Percentiles rank a stretch among this genome's conserved stretches.
These are phyloP conservation scores for Alternaria sp. DNA, from an alignment of 2,329 filamentous ascomycete genomes.

Conservation along the genomic window DNA sequence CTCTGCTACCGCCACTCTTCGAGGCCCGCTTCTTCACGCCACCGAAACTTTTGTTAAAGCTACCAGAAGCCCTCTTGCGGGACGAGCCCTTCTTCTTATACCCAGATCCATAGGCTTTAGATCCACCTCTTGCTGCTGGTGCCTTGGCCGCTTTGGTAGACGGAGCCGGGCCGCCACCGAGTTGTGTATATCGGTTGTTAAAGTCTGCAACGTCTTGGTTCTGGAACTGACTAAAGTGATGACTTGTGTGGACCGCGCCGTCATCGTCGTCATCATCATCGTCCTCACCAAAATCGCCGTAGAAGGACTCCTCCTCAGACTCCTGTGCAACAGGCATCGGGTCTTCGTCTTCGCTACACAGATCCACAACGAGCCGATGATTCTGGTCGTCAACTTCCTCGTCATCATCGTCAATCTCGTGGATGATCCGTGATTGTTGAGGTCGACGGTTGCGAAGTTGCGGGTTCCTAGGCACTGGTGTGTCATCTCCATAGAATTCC, in stretches of 20 bases:
- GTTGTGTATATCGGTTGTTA: conserved; percentile 37
- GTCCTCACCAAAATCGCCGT: conserved; percentile 33
- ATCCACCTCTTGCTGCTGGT: conserved; percentile 21
- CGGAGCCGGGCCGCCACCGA: conserved; percentile 21
- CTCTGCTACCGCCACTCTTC: conserved; percentile 21
- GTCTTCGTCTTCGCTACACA: conserved; percentile 49
- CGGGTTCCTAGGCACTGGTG: conserved; percentile 25
- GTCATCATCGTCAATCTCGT: conserved; percentile 49
- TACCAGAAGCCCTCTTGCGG: conserved; percentile 30
- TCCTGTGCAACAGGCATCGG: conserved; percentile 18
- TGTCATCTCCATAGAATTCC: conserved; percentile 30
- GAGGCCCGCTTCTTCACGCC: conserved; percentile 32
- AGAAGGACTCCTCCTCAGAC: conserved; percentile 31
- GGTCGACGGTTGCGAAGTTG: conserved; percentile 24
- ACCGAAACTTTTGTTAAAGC: conserved; percentile 22
- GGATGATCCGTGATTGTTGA: conserved; percentile 25
- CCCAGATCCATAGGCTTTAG: conserved; percentile 23
- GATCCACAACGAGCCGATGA: conserved; percentile 57
- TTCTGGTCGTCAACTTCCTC: conserved; percentile 59
- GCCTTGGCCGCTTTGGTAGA: conserved; percentile 21
- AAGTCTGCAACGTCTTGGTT: conserved; percentile 43
- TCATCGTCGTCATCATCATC: conserved; percentile 37
- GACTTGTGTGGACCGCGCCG: conserved; percentile 31
- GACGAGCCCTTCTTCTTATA: conserved; percentile 26
- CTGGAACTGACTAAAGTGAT: conserved; percentile 37